Base-by-base conservation (phyloP, 192 early-diverging fungal species). In the Coemansia sp. region DNA sequence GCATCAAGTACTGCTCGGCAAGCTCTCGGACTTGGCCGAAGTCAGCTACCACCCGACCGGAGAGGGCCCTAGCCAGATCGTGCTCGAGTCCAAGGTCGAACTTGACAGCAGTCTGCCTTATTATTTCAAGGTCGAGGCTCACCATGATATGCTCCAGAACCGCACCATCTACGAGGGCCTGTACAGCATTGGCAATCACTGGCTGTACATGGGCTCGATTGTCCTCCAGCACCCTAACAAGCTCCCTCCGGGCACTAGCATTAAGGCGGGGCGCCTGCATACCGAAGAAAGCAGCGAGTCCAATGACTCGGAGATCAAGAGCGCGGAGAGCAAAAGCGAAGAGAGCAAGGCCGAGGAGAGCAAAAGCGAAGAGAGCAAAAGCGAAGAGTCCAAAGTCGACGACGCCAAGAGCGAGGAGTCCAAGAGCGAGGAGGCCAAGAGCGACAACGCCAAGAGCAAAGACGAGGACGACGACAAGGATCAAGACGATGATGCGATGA, bases 71-170 rank as follows among this genome's bases (percentile, higher is more conserved):
- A 39, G 54, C 49, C 77, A 74, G 12, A 68, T 71, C 2, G 40
- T 68, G 22, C 61, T 80, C 3, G 72, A 80, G 56, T 10, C 54
- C 12, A 41, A 45, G 2, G 68, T 80, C 3, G 61, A 71, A 0
- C 40, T 74, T 2, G 64, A 70, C 20, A 47, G 64, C 15, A n/a
- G 64, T 0, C 38, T 31, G 17, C 68, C 71, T 0, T 74, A 80
- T 42, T 67, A 74, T 38, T 80, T 80, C 43, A 80, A 74, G 53
- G 72, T 80, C 62, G 72, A 74, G 41, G 77, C 77, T 0, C 77
- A 80, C 59, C 77, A 80, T 29, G 72, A 80, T 36, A 45, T 80
- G 27, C 37, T 41, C 29, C 59, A 64, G 20, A 80, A 80, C 54
- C 60, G 77, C 22, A 80, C 77, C 22, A 80, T 73, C 8, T 80